Base-by-base conservation (phyloP, 805 yeast species). In the Clavispora vitiphila region DNA sequence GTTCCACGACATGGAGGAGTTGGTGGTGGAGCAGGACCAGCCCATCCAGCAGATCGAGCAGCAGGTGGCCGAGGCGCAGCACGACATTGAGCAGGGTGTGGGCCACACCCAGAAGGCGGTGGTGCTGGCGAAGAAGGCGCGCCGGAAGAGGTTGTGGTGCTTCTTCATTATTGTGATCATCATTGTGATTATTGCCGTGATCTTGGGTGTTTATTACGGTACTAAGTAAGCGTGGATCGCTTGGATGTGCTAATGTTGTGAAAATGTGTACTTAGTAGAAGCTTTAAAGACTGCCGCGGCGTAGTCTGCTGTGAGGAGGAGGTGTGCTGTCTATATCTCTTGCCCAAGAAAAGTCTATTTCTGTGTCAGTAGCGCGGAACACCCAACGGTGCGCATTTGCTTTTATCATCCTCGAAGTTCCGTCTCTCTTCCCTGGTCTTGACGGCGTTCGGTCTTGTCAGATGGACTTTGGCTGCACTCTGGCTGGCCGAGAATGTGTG, bases 1-100 rank as follows among this genome's bases (percentile, higher is more conserved):
- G 62, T 89, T 93, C 73, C 85, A 84, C 58, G 98, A 93, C 62
- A 87, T 93, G 93, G 97, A 93, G 68, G 86, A 86, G 60, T 74
- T 93, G 67, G 97, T 91, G 37, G 88, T 91, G 53, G 96, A 90
- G 68, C 98, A 93, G 71, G 96, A 90, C 65, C 88, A 80, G 54
- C 81, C 84, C 47, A 82, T 93, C 52, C 86, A 83, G 59, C 85
- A 81, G 58, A 80, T 88, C 50, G 89, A 89, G 61, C 80, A 86
- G 53, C 83, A 86, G 56, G 86, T 90, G 47, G 80, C 71, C 45
- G 76, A 72, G 42, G 98, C 96, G 21, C 96, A 89, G 65, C 81
- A 78, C 47, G 95, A 93, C 62, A 81, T 93, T 55, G 96, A 90
- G 70, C 81, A 83, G 62, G 99, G 97, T 63, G 87, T 89, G 30